Base-by-base conservation (phyloP, 1,284 basidiomycete species). In the Schizopora paradoxa region DNA sequence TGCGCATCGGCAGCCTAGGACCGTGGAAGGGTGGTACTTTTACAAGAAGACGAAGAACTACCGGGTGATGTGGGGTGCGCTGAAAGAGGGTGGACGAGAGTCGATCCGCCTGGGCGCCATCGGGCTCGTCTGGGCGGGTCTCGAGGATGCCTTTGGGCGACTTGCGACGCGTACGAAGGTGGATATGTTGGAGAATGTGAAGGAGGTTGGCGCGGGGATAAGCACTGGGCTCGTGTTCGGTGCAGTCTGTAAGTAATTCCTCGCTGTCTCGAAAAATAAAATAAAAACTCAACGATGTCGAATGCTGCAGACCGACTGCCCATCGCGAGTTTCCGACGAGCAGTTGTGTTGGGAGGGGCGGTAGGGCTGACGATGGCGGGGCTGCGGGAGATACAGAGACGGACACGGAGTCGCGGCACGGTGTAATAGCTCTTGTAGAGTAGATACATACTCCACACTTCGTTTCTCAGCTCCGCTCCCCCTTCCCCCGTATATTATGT, bases 11-110 rank as follows among this genome's bases (percentile, higher is more conserved):
- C 72, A 85, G 43, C 89, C 89, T 23, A 82, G 67, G 57, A 92
- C 89, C 23, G 73, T 90, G 47, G 76, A 82, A 53, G 89, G 89
- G 54, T 92, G 89, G 90, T 92, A 91, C 62, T 84, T 89, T 57
- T 92, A 91, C 76, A 86, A 89, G 63, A 91, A 91, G 71, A 91
- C 88, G 32, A 92, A 91, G 66, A 92, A 92, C 67, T 91, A 91
- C 69, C 72, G 76, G 56, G 78, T 90, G 56, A 73, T 89, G 60
- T 73, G 81, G 53, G 82, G 75, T 1, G 88, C 76, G n/a, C 59
- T 91, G 59, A 77, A 76, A 56, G 79, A 76, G 19, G 89, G 77
- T 1, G 79, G 76, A 1, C 51, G 55, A 48, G 76, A 86, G 39
- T 83, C 76, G 2, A 54, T 63, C 39, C 73, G 70, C 57, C 65